phyloP scores from a whole-genome alignment of 2,329 filamentous ascomycete genomes.

The Colletotrichum sp. region DNA sequence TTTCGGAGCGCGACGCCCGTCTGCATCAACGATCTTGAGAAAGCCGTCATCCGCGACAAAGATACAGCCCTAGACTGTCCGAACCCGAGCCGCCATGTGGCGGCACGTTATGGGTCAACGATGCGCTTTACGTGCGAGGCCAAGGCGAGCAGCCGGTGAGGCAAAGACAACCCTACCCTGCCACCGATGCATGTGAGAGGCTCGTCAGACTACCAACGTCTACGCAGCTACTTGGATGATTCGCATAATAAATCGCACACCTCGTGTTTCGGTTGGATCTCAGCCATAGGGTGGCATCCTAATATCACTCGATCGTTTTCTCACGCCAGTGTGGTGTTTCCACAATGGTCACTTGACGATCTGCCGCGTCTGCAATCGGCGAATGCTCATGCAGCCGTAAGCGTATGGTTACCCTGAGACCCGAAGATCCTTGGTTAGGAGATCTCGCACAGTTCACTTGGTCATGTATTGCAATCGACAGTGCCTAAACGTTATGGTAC shows the following conservation, averaged over 20 bases:
- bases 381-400: not conserved
- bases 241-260: not conserved
- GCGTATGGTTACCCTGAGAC: not conserved
- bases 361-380: constrained; percentile 1
- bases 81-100: not conserved
- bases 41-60: not conserved
- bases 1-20: not conserved
- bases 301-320: not conserved
- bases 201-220: not conserved
- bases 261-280: not conserved
- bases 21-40: not conserved
- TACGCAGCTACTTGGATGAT: not conserved
- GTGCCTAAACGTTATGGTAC: not conserved
- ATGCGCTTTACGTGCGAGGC: not conserved
- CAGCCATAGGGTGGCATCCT: not conserved
- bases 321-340: not conserved
- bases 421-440: not conserved
- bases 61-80: not conserved
- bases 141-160: not conserved
- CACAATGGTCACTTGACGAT: constrained; percentile 1
- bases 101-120: not conserved
- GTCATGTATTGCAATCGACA: not conserved
- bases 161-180: not conserved
- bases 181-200: not conserved
- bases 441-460: not conserved